Evolutionary conservation across 208 protist species (phyloP).

Genomic region (Trypanosoma theileri): DNA sequence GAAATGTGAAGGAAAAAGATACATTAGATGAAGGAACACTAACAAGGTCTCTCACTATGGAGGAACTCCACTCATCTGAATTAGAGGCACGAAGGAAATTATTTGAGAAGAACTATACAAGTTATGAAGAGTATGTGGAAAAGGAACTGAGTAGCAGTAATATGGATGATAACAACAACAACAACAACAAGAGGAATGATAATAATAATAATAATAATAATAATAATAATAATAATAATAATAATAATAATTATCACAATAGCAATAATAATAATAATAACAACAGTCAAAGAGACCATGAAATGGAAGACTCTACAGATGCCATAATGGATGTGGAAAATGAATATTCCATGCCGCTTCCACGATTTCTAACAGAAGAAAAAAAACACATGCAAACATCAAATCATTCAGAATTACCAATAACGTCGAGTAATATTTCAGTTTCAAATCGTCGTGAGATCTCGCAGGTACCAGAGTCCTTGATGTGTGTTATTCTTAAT

Average conservation of each 20-base stretch:
- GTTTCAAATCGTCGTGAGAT: neutral
- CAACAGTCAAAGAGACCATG: conserved; percentile 3
- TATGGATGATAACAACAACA: neutral
- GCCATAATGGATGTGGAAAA: conserved; percentile 13
- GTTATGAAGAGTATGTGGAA: conserved; percentile 69
- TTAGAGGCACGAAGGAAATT: conserved; percentile 39
- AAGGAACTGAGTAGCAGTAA: conserved; percentile 36
- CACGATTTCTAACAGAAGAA: conserved; percentile 40
- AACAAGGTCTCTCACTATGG: conserved; percentile 21
- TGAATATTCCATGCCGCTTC: conserved; percentile 47
- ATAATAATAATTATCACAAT: neutral
- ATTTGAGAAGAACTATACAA: conserved; percentile 62
- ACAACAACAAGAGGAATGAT: too few relatives aligned
- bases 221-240: neutral
- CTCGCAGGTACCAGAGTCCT: conserved; percentile 1
- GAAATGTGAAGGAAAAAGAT: neutral
- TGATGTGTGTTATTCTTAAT: conserved; percentile 10
- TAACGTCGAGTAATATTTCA: neutral
- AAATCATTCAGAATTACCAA: neutral
- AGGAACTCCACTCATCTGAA: conserved; percentile 53
- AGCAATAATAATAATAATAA: neutral
- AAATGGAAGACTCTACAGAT: conserved; percentile 22
- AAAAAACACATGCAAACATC: conserved; percentile 11
- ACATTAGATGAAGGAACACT: neutral
- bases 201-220: neutral